Conservation (phyloP, 1,139 yeast genomes). For the Suhomyces kunorum region DNA sequence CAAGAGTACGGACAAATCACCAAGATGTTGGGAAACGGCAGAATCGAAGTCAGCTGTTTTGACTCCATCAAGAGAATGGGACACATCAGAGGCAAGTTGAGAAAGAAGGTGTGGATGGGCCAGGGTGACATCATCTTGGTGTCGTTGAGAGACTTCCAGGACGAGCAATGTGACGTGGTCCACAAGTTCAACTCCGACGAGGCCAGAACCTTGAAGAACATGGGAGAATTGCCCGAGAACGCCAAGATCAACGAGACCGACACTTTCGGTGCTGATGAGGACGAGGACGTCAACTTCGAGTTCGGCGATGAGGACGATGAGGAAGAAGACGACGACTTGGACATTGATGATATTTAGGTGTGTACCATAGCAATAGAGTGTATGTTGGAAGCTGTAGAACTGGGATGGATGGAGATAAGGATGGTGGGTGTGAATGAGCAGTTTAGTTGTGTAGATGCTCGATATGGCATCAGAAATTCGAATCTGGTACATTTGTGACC, state of each 20-base stretch:
- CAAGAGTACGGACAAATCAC: constrained; percentile 98
- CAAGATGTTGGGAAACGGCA: constrained; percentile 98
- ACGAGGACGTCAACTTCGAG: constrained; percentile 97
- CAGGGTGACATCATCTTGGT: constrained; percentile 97
- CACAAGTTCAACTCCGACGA: constrained; percentile 97
- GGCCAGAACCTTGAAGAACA: constrained; percentile 93
- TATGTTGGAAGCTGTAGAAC: neutral
- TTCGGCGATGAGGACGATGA: constrained; percentile 93
- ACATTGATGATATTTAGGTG: constrained; percentile 76
- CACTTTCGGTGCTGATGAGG: constrained; percentile 95
- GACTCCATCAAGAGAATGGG: constrained; percentile 94
- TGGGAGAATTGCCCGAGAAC: constrained; percentile 95
- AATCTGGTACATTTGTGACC: too few relatives aligned
- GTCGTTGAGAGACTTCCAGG: constrained; percentile 97
- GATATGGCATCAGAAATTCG: too few relatives aligned
- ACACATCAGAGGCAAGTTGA: constrained; percentile 96
- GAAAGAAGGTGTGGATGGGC: constrained; percentile 99
- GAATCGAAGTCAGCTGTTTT: constrained; percentile 92
- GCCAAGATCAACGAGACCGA: constrained; percentile 98
- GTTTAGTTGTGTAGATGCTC: too few relatives aligned
- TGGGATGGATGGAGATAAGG: neutral
- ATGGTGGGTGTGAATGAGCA: too few relatives aligned
- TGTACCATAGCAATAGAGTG: constrained; percentile 3
- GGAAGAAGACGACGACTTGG: constrained; percentile 66
- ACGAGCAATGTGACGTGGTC: constrained; percentile 96